Base-by-base conservation (phyloP, 257 asterid species). In the Gentiana dahurica region DNA sequence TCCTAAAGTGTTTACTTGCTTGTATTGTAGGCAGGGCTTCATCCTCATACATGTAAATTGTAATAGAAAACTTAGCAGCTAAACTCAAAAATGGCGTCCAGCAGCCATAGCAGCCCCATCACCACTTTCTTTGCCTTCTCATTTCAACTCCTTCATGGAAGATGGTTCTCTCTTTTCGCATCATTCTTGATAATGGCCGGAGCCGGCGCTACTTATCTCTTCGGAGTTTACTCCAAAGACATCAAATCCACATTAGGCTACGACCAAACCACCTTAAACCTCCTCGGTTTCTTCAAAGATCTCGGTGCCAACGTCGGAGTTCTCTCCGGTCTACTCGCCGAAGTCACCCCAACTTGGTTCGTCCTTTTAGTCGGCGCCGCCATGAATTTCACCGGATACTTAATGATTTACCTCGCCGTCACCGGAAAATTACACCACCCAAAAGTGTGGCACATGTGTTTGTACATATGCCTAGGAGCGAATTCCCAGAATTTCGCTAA, bases 81-180 rank as follows among this genome's bases (percentile, higher is more conserved):
- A 24, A 24, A 24, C 24, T 24, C 0, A 0, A 24, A 24, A 24
- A 24, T 24, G 24, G 24, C 24, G 24, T 24, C 24, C 24, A 24
- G 24, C 24, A 24, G 24, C 1, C 24, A 24, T 24, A 24, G 24
- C 24, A 24, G 24, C 24, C 24, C 24, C 24, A 24, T 24, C 24
- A 24, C 24, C 24, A 41, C 6, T 41, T 41, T 41, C 46, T 49
- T 75, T 36, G 44, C 67, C 10, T 81, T 83, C 57, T 63, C 73
- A 1, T 58, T 51, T 15, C 84, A 81, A 66, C 73, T 87, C 7
- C 8, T 83, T 41, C 70, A 74, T 32, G 96, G 94, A 12, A 67
- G 94, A 54, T 87, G 96, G 96, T 87, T 87, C 62, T 82, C 94
- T n/a, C 87, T 87, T 0, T 87, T 80, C 61, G 94, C 94, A 33